Evolutionary conservation across 768 basidiomycete genomes (phyloP).

Genomic region (Boletales sp.): DNA sequence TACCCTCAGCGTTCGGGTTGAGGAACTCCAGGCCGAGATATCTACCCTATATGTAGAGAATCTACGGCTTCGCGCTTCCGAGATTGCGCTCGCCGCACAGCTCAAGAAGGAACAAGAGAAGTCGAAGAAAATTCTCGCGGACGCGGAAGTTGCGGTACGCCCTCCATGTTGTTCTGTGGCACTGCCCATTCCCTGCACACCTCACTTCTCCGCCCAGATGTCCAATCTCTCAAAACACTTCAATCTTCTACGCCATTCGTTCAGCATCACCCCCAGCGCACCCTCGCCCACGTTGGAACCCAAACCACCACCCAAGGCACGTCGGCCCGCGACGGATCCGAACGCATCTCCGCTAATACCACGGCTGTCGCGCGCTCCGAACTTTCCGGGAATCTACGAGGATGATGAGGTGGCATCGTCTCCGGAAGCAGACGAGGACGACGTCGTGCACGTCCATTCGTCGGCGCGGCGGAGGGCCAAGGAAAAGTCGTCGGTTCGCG

Average conservation of each 20-base stretch:
- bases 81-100: slow-evolving; percentile 71
- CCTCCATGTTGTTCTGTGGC: slow-evolving; percentile 22
- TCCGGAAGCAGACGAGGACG: slow-evolving; percentile 40
- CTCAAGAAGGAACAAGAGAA: slow-evolving; percentile 80
- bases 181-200: neutral
- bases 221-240: slow-evolving; percentile 64
- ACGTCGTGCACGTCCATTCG: slow-evolving; percentile 36
- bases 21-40: slow-evolving; percentile 81
- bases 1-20: slow-evolving; percentile 77
- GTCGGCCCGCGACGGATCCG: slow-evolving; percentile 42
- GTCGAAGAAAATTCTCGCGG: slow-evolving; percentile 64
- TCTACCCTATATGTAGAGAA: slow-evolving; percentile 82
- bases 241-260: slow-evolving; percentile 58
- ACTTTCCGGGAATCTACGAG: slow-evolving; percentile 62
- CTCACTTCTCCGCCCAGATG: slow-evolving; percentile 37
- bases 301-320: slow-evolving; percentile 48
- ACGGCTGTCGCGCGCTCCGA: slow-evolving; percentile 63
- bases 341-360: slow-evolving; percentile 46
- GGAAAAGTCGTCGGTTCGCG: slow-evolving; percentile 44
- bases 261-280: slow-evolving; percentile 39
- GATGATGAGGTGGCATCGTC: slow-evolving; percentile 56
- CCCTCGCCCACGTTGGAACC: slow-evolving; percentile 36
- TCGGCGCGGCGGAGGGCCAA: slow-evolving; percentile 42
- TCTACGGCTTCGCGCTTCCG: slow-evolving; percentile 73
- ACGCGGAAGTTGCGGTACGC: slow-evolving; percentile 71